phyloP scores from a whole-genome alignment of 331 rosid species.

The Dryas integrifolia region DNA sequence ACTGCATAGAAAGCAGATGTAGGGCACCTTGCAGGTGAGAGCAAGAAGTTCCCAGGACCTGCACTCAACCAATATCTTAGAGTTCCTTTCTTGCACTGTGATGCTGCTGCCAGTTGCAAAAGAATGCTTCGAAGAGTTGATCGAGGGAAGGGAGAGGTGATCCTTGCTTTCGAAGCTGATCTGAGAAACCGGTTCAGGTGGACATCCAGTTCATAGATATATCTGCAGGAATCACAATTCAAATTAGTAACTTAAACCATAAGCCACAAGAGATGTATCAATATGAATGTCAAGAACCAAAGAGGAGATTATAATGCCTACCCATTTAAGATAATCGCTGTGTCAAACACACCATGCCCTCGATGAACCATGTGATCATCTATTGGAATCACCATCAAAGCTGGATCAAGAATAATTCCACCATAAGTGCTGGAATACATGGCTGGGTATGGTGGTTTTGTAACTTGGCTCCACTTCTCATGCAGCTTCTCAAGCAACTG shows the following conservation, averaged over 20 bases:
- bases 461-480: slow-evolving; percentile 60
- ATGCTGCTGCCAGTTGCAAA: slow-evolving; percentile 60
- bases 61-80: slow-evolving; percentile 78
- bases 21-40: slow-evolving; percentile 53
- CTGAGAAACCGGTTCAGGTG: slow-evolving; percentile 77
- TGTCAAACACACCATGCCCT: slow-evolving; percentile 85
- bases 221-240: slow-evolving; percentile 34
- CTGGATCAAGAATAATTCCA: slow-evolving; percentile 86
- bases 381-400: slow-evolving; percentile 74
- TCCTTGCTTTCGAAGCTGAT: slow-evolving; percentile 76
- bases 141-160: slow-evolving; percentile 54
- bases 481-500: slow-evolving; percentile 85
- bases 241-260: slow-evolving; percentile 8
- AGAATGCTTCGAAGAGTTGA: slow-evolving; percentile 72
- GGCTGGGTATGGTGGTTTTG: slow-evolving; percentile 71
- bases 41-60: slow-evolving; percentile 83
- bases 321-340: slow-evolving; percentile 62
- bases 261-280: not conserved
- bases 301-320: slow-evolving; percentile 23
- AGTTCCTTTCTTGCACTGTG: slow-evolving; percentile 65
- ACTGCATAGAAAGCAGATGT: slow-evolving; percentile 81
- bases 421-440: slow-evolving; percentile 84
- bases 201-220: slow-evolving; percentile 76
- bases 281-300: not conserved
- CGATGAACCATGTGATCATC: slow-evolving; percentile 93